A percentile compares a stretch with the other conserved stretches of the same genome.
Conservation (phyloP, 2,329 filamentous ascomycete genomes). For the Ceratocystis colombiana region DNA sequence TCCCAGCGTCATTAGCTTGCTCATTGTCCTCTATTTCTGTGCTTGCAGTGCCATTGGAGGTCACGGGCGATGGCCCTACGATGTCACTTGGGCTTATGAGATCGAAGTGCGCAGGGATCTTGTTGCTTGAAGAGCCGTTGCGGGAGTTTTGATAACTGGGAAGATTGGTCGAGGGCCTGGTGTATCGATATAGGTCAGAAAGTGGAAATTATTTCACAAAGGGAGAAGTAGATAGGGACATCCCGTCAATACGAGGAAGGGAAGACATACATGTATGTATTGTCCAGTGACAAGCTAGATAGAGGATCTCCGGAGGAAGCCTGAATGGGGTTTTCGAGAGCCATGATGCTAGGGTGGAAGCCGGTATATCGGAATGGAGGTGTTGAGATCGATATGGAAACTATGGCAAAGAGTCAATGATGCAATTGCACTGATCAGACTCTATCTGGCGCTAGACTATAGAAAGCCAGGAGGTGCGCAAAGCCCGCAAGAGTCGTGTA, state of each 20-base stretch:
- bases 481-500: neutral
- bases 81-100: constrained; percentile 55
- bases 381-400: no score
- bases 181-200: neutral
- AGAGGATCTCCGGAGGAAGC: neutral
- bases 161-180: constrained; percentile 37
- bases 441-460: neutral
- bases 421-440: no score
- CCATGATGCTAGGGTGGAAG: neutral
- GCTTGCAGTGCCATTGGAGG: constrained; percentile 71
- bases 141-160: constrained; percentile 41
- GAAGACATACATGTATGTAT: neutral
- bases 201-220: neutral
- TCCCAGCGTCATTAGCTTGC: constrained; percentile 49
- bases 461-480: neutral
- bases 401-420: neutral
- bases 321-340: neutral
- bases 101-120: constrained; percentile 45
- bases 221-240: neutral
- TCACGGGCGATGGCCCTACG: constrained; percentile 73
- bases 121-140: constrained; percentile 40
- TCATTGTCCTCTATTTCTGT: constrained; percentile 74
- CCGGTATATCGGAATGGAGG: neutral
- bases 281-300: neutral
- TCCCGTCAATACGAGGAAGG: neutral